Percentiles rank a stretch among this genome's conserved stretches.
These are phyloP conservation scores for Trichocladium antarcticum DNA, from an alignment of 495 filamentous ascomycete genomes.

Conservation along the genomic window DNA sequence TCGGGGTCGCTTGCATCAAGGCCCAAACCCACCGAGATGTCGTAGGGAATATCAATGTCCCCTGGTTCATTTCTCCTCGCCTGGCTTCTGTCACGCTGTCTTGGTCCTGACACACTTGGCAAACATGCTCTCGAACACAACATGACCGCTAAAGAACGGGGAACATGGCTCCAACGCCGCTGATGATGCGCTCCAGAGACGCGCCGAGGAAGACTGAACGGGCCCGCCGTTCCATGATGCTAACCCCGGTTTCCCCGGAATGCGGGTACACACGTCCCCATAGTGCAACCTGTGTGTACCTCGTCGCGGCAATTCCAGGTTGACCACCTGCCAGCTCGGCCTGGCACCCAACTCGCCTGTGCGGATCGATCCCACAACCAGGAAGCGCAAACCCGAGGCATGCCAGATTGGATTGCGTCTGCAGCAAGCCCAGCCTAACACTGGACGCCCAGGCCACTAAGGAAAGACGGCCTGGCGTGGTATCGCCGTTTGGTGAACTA, in stretches of 20 bases:
- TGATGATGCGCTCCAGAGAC: background rate
- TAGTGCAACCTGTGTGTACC: too few species aligned
- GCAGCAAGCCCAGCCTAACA: background rate
- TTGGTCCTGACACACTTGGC: constrained; percentile 4
- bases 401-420: background rate
- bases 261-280: too few species aligned
- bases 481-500: background rate
- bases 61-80: background rate
- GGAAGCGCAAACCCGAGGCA: background rate
- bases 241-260: background rate
- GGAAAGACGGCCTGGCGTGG: background rate
- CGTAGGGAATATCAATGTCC: background rate
- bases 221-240: constrained; percentile 1
- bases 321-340: too few species aligned
- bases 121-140: constrained; percentile 1
- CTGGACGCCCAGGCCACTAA: constrained; percentile 1
- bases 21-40: constrained; percentile 1
- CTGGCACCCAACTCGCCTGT: background rate
- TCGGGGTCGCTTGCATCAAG: background rate
- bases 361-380: constrained; percentile 6
- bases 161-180: background rate
- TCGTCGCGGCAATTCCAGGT: too few species aligned
- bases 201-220: background rate
- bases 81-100: background rate
- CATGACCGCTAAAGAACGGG: background rate